phyloP scores from a whole-genome alignment of 108 stramenopile genomes.

The Pseudonitzschia pungens region DNA sequence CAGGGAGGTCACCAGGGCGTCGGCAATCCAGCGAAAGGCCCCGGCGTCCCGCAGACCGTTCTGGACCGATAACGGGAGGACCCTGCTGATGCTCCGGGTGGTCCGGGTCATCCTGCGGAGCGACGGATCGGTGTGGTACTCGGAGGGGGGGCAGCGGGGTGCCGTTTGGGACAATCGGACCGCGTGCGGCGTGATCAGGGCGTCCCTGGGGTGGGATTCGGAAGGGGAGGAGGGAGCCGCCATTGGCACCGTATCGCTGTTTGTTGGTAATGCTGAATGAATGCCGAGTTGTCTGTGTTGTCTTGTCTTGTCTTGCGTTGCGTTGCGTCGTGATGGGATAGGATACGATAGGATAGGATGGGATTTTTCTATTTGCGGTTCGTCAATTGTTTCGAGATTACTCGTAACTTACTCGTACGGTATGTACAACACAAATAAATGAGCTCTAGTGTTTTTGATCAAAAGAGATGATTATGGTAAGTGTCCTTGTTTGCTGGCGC shows the following conservation, averaged over 20 bases:
- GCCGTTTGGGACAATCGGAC: constrained; percentile 57
- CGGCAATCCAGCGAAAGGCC: constrained; percentile 50
- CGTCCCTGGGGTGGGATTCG: neutral
- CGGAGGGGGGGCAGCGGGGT: constrained; percentile 55
- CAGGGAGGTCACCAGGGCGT: constrained; percentile 48
- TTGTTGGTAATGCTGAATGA: too few species aligned
- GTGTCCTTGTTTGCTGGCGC: too few species aligned
- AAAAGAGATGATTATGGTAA: too few species aligned
- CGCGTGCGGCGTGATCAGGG: constrained; percentile 54
- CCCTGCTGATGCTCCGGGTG: constrained; percentile 52
- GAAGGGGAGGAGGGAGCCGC: neutral
- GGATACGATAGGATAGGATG: too few species aligned
- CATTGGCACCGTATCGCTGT: neutral
- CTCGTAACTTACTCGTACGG: too few species aligned
- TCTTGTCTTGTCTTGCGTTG: too few species aligned
- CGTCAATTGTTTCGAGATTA: too few species aligned
- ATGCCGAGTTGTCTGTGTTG: too few species aligned
- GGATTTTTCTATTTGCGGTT: too few species aligned
- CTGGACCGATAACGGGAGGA: constrained; percentile 55
- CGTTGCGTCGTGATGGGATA: too few species aligned
- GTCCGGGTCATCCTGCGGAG: constrained; percentile 18
- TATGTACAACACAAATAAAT: too few species aligned
- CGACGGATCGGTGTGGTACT: constrained; percentile 8
- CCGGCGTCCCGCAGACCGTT: constrained; percentile 64
- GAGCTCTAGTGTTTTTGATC: too few species aligned